phyloP scores from a whole-genome alignment of 164 flowering plant species.

The Aristolochia contorta region DNA sequence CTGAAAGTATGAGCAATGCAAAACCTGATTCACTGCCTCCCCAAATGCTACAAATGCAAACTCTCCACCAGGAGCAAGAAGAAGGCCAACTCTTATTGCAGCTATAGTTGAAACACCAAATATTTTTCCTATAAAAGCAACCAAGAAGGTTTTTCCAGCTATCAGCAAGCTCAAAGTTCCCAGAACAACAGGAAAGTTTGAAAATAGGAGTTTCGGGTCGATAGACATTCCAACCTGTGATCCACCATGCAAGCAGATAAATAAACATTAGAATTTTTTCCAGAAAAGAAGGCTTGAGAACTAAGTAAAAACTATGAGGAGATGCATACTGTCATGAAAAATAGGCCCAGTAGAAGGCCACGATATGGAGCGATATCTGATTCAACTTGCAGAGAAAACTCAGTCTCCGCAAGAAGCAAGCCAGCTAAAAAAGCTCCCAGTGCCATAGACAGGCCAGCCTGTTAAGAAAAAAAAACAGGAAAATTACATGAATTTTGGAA shows the following conservation, averaged over 20 bases:
- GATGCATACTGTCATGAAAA: constrained; percentile 92
- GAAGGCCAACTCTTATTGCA: constrained; percentile 91
- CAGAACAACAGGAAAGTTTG: constrained; percentile 76
- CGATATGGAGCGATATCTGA: constrained; percentile 99
- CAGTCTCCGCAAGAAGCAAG: constrained; percentile 98
- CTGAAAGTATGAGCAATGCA: too few relatives aligned
- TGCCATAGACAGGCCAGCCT: constrained; percentile 99
- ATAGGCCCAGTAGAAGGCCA: constrained; percentile 95
- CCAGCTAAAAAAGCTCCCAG: constrained; percentile 99
- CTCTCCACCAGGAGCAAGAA: constrained; percentile 99
- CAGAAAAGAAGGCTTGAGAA: neutral
- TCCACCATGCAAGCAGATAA: neutral
- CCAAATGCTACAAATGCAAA: constrained; percentile 99
- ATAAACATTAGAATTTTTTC: neutral
- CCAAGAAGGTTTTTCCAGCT: constrained; percentile 78
- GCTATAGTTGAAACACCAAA: constrained; percentile 90
- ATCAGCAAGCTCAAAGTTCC: constrained; percentile 76
- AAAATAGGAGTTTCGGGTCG: constrained; percentile 88
- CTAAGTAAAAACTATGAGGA: neutral
- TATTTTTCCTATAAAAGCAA: constrained; percentile 66
- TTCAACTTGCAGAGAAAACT: constrained; percentile 96
- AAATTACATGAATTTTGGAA: constrained; percentile 1
- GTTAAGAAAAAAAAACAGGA: constrained; percentile 13
- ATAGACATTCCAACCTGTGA: constrained; percentile 99
- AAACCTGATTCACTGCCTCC: constrained; percentile 99